Evolutionary conservation across 805 yeast species (phyloP).

Genomic region (Starmerella apis): DNA sequence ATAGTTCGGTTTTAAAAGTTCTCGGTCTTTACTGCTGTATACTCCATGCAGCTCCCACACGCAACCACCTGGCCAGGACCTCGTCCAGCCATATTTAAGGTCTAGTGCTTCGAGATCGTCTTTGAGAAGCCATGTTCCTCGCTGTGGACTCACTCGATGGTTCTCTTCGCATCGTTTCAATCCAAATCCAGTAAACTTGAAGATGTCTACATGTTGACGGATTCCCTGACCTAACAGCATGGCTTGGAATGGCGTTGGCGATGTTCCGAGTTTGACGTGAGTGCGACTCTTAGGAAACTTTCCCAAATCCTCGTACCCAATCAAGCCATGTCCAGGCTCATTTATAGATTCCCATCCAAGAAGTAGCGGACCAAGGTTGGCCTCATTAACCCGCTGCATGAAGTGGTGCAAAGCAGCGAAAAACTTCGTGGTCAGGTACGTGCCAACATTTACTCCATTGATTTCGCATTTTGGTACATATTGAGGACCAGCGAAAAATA

Average conservation of each 20-base stretch:
- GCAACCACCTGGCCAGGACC: constrained; percentile 76
- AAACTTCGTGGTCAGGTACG: constrained; percentile 57
- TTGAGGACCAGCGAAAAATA: constrained; percentile 67
- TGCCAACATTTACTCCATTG: constrained; percentile 67
- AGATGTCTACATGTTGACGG: constrained; percentile 55
- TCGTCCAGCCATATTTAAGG: constrained; percentile 55
- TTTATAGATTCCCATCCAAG: constrained; percentile 73
- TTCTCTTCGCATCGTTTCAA: constrained; percentile 52
- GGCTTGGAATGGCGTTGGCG: constrained; percentile 72
- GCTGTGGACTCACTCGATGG: constrained; percentile 52
- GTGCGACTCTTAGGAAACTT: constrained; percentile 18
- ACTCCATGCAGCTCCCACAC: constrained; percentile 72
- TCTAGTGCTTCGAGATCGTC: constrained; percentile 42
- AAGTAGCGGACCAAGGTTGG: constrained; percentile 35
- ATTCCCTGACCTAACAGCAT: constrained; percentile 72
- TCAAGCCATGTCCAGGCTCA: constrained; percentile 71
- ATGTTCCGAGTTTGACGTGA: constrained; percentile 62
- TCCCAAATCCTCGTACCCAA: constrained; percentile 50
- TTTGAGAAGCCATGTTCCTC: constrained; percentile 50
- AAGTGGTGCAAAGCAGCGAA: constrained; percentile 43
- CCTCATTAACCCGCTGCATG: constrained; percentile 35
- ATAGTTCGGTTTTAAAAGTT: constrained; percentile 38
- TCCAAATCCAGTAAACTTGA: constrained; percentile 63
- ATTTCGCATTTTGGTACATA: constrained; percentile 67
- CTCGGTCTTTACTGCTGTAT: constrained; percentile 46